Conservation (phyloP, 768 basidiomycete species). For the Boletellus emodensis region DNA sequence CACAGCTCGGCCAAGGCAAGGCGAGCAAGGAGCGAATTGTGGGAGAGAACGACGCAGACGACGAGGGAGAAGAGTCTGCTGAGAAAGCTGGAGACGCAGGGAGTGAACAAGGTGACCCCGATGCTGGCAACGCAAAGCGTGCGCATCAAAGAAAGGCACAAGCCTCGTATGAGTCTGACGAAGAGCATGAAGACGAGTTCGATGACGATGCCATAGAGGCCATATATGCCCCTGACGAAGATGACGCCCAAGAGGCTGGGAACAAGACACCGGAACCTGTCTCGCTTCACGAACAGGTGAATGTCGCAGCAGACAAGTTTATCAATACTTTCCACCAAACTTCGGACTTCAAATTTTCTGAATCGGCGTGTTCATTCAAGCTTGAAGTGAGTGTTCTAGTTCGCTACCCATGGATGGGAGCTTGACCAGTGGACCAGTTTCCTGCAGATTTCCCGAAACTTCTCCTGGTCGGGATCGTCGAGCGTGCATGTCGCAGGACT, state of each 20-base stretch:
- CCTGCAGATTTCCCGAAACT: constrained; percentile 85
- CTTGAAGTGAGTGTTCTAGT: constrained; percentile 63
- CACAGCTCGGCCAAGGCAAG: constrained; percentile 81
- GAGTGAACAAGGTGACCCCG: constrained; percentile 78
- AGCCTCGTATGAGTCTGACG: constrained; percentile 65
- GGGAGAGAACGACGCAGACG: constrained; percentile 45
- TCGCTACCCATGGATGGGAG: neutral
- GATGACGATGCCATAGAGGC: constrained; percentile 60
- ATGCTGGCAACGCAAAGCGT: constrained; percentile 76
- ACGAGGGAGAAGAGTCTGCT: constrained; percentile 44
- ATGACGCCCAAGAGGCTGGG: constrained; percentile 31
- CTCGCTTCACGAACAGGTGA: constrained; percentile 40
- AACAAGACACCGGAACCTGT: constrained; percentile 17
- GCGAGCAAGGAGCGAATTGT: constrained; percentile 39
- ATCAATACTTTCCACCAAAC: constrained; percentile 58
- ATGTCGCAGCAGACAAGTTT: constrained; percentile 49
- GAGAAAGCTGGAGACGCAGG: constrained; percentile 56
- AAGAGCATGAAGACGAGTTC: constrained; percentile 43
- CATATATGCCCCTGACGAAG: constrained; percentile 48
- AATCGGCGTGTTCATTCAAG: constrained; percentile 66
- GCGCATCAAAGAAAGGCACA: constrained; percentile 68
- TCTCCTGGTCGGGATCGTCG: constrained; percentile 89
- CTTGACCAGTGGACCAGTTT: constrained; percentile 52
- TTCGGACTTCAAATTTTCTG: constrained; percentile 68
- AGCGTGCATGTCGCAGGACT: constrained; percentile 78